Conservation (phyloP, 257 asterid genomes). For the Gardenia jasminoides region DNA sequence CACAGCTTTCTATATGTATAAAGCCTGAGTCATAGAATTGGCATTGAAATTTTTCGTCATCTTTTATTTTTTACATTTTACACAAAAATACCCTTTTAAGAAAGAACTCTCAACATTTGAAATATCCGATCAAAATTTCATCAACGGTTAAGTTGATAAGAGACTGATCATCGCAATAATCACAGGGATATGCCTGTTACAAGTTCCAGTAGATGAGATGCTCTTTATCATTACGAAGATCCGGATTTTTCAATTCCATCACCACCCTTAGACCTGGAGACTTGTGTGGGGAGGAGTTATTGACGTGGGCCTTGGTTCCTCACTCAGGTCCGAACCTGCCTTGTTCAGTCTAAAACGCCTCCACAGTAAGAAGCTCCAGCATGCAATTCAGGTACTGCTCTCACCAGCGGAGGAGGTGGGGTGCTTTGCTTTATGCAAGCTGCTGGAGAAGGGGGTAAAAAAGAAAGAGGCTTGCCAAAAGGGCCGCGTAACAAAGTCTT, state of each 20-base stretch:
- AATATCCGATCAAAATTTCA: no score
- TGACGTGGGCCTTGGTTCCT: conserved; percentile 92
- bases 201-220: conserved; percentile 91
- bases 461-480: conserved; percentile 56
- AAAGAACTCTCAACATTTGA: no score
- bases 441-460: conserved; percentile 78
- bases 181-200: no score
- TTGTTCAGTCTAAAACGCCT: conserved; percentile 77
- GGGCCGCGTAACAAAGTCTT: conserved; percentile 46
- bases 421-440: conserved; percentile 70
- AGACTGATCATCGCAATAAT: no score
- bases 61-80: no score
- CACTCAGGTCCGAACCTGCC: conserved; percentile 71
- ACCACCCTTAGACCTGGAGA: conserved; percentile 81
- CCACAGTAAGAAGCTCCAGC: conserved; percentile 90
- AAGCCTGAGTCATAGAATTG: no score
- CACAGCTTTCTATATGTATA: no score
- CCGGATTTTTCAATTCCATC: conserved; percentile 86
- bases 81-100: no score
- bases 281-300: conserved; percentile 89
- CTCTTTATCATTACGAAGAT: conserved; percentile 75
- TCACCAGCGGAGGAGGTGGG: conserved; percentile 97
- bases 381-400: conserved; percentile 87
- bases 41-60: no score
- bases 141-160: no score